Conservation (phyloP, 2,329 filamentous ascomycete genomes). For the Aspergillus jensenii region DNA sequence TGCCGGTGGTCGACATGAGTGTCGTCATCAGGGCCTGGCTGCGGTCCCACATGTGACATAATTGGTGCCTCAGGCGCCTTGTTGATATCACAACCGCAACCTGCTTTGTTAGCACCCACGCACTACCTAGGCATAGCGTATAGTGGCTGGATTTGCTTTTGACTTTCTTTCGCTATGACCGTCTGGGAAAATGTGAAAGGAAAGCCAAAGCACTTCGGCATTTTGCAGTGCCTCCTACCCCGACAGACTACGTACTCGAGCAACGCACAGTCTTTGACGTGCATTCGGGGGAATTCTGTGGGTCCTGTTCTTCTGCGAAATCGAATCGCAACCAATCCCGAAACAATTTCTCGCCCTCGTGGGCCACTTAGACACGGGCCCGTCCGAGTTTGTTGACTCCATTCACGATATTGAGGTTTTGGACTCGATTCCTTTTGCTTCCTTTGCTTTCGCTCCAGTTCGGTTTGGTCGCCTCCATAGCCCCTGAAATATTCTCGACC, state of each 20-base stretch:
- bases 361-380: neutral
- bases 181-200: neutral
- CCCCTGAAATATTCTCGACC: neutral
- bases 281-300: constrained; percentile 13
- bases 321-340: constrained; percentile 1
- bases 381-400: neutral
- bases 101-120: neutral
- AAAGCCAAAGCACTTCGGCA: neutral
- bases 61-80: neutral
- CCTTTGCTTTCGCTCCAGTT: constrained; percentile 1
- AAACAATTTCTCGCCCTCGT: neutral
- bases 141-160: neutral
- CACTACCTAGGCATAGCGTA: neutral
- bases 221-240: neutral
- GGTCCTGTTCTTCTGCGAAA: neutral
- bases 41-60: constrained; percentile 7
- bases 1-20: neutral
- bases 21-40: neutral
- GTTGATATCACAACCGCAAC: neutral
- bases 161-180: neutral
- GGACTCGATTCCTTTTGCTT: constrained; percentile 2
- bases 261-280: neutral
- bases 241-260: neutral
- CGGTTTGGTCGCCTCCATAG: neutral
- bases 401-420: neutral